Conservation (phyloP, 345 rosid species). For the Sisymbrium irio region DNA sequence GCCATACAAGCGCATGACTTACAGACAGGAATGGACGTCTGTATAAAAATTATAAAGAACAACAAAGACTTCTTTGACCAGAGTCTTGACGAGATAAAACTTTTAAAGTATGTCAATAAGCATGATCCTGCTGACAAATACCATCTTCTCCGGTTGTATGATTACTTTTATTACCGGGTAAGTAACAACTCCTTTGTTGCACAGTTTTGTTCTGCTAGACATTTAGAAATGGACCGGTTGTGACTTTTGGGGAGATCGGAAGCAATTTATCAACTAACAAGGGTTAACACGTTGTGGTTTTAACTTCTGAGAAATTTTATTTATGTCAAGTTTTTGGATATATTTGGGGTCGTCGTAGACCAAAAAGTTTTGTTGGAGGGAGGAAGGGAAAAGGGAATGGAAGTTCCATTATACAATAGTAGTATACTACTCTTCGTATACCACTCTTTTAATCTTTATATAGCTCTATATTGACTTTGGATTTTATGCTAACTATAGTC, state of each 20-base stretch:
- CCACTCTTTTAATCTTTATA: neutral
- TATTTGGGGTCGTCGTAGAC: neutral
- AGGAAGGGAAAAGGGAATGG: neutral
- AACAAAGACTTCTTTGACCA: slow-evolving; percentile 99
- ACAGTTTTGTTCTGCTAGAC: neutral
- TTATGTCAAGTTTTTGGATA: neutral
- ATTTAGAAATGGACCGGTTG: neutral
- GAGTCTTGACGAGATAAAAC: slow-evolving; percentile 99
- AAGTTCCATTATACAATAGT: neutral
- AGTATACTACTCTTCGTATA: neutral
- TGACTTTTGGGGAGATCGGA: neutral
- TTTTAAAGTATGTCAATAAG: slow-evolving; percentile 96
- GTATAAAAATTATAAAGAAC: slow-evolving; percentile 96
- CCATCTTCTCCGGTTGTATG: slow-evolving; percentile 95
- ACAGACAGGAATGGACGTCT: slow-evolving; percentile 97
- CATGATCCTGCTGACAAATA: slow-evolving; percentile 97
- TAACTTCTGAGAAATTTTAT: neutral
- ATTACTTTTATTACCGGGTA: slow-evolving; percentile 96
- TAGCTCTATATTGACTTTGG: neutral
- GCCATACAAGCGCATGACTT: slow-evolving; percentile 99
- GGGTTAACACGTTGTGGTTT: too few species aligned
- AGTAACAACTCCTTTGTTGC: slow-evolving; percentile 29
- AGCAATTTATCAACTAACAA: neutral
- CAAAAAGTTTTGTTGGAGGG: neutral
- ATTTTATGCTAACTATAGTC: neutral